These are phyloP conservation scores for Didymella arachidicola DNA, from an alignment of 2,329 filamentous ascomycete species.

Conservation along the genomic window DNA sequence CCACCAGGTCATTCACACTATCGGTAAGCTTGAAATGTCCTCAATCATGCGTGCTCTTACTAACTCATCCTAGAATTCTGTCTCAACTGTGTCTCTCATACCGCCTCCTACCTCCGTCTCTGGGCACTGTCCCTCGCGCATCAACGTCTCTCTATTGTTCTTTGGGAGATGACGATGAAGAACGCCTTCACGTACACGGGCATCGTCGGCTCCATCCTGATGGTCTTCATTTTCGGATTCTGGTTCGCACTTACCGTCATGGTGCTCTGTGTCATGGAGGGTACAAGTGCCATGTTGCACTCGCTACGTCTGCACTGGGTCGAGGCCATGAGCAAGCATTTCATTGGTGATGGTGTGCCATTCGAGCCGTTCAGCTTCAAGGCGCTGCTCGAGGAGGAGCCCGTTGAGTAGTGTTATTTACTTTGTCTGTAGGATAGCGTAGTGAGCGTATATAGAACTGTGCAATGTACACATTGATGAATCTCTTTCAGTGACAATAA, in stretches of 20 bases:
- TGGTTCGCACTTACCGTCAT: slow-evolving; percentile 88
- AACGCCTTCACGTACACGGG: slow-evolving; percentile 74
- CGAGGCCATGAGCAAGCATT: slow-evolving; percentile 97
- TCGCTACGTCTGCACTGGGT: slow-evolving; percentile 93
- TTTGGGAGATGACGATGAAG: slow-evolving; percentile 95
- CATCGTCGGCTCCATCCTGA: slow-evolving; percentile 75
- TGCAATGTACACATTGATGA: slow-evolving; percentile 15
- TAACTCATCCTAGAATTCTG: slow-evolving; percentile 79
- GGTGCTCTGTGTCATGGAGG: slow-evolving; percentile 93
- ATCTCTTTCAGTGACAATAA: neutral
- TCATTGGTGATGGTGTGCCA: slow-evolving; percentile 84
- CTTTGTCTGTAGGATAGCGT: slow-evolving; percentile 25
- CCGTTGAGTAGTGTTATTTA: slow-evolving; percentile 44
- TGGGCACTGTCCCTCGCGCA: slow-evolving; percentile 98
- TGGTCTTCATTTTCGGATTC: slow-evolving; percentile 81
- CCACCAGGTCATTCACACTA: slow-evolving; percentile 98
- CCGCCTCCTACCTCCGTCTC: slow-evolving; percentile 96
- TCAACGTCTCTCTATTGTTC: slow-evolving; percentile 93
- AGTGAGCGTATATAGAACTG: slow-evolving; percentile 29
- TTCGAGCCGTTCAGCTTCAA: slow-evolving; percentile 92
- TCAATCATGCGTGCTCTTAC: slow-evolving; percentile 4
- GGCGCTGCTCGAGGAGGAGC: slow-evolving; percentile 81
- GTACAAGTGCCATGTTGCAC: slow-evolving; percentile 94
- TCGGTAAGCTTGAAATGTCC: slow-evolving; percentile 68
- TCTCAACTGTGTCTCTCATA: slow-evolving; percentile 98